Conservation (phyloP, 2,329 filamentous ascomycete genomes). For the Ascochyta pisi region DNA sequence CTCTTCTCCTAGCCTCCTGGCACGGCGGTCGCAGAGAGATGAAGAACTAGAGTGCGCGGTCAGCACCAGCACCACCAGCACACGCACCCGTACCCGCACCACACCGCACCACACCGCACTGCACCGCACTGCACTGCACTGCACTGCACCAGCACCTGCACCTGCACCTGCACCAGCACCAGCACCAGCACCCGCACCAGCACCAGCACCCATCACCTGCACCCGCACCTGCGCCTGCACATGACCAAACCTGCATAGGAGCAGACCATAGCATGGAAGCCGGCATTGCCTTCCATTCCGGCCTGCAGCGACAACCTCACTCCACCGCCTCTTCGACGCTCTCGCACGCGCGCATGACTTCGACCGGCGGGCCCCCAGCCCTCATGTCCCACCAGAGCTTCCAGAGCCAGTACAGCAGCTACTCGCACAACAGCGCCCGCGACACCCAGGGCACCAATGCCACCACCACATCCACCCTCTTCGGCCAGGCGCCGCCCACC, state of each 20-base stretch:
- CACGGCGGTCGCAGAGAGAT: conserved; percentile 31
- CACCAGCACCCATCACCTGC: too few relatives aligned
- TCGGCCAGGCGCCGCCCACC: conserved; percentile 45
- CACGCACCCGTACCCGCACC: too few relatives aligned
- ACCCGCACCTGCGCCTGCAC: neutral
- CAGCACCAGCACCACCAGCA: neutral
- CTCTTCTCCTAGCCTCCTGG: conserved; percentile 6
- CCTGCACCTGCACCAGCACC: too few relatives aligned
- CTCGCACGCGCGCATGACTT: conserved; percentile 45
- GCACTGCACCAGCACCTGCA: too few relatives aligned
- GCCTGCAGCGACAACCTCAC: conserved; percentile 32
- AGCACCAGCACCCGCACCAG: too few relatives aligned
- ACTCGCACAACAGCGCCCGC: conserved; percentile 54
- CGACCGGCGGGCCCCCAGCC: conserved; percentile 44
- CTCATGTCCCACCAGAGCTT: conserved; percentile 55
- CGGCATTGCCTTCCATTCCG: conserved; percentile 28
- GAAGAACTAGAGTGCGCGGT: conserved; percentile 26
- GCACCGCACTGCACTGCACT: too few relatives aligned
- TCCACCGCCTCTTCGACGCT: conserved; percentile 30
- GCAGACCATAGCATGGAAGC: conserved; percentile 33
- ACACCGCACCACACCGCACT: too few relatives aligned
- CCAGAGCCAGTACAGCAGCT: conserved; percentile 57
- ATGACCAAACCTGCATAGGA: neutral
- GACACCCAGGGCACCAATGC: conserved; percentile 57
- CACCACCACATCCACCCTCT: conserved; percentile 55